Percentiles rank a stretch among this genome's conserved stretches.
These are phyloP conservation scores for Pseudogymnoascus sp. DNA, from an alignment of 2,329 filamentous ascomycete genomes.

Conservation along the genomic window DNA sequence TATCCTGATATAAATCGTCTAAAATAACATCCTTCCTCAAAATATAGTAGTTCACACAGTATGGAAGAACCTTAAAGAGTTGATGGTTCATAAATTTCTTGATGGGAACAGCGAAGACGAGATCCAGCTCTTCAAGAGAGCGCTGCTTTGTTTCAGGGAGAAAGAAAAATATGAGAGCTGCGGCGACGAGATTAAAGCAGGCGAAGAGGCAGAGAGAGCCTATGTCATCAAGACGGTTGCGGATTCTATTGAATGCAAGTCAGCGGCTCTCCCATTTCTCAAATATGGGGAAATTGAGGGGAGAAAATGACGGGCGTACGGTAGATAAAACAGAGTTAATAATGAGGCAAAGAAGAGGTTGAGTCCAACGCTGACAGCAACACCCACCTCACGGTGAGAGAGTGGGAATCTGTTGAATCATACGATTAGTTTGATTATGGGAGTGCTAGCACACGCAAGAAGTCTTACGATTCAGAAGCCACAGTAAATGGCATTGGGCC, in stretches of 20 bases:
- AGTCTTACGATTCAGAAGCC: conserved; percentile 27
- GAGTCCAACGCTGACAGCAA: conserved; percentile 38
- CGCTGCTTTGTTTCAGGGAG: conserved; percentile 45
- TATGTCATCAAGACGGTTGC: conserved; percentile 20
- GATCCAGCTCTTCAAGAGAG: conserved; percentile 44
- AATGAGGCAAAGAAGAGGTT: conserved; percentile 41
- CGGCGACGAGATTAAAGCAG: conserved; percentile 37
- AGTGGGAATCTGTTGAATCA: conserved; percentile 33
- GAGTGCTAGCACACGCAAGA: not conserved
- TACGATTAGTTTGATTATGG: not conserved
- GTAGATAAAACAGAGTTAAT: conserved; percentile 33
- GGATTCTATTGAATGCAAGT: conserved; percentile 17
- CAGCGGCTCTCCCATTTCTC: conserved; percentile 9
- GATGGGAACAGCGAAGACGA: conserved; percentile 33
- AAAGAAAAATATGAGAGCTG: conserved; percentile 38
- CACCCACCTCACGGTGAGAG: conserved; percentile 40
- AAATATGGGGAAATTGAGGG: conserved; percentile 12
- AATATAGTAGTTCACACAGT: not conserved
- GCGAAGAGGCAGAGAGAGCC: conserved; percentile 38
- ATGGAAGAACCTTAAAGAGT: not conserved
- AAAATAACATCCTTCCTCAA: not conserved
- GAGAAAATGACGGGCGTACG: not conserved
- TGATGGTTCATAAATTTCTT: conserved; percentile 24
- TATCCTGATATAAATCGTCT: not conserved
- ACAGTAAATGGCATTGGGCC: conserved; percentile 51